phyloP scores from a whole-genome alignment of 148 eudicot genomes.

The Agrostemma githago region DNA sequence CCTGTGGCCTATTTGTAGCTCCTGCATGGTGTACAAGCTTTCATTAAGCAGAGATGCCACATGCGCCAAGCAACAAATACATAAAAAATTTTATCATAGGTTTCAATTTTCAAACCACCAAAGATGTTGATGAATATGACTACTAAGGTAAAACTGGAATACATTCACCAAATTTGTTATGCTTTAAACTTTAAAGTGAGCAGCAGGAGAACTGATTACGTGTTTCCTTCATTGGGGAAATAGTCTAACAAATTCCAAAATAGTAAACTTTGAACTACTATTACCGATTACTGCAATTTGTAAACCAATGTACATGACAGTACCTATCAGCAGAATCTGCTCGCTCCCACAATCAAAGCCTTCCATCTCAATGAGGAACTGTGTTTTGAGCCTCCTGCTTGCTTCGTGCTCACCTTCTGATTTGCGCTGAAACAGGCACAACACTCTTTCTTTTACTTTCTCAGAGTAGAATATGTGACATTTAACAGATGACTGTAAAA shows the following conservation, averaged over 20 bases:
- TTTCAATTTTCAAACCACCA: conserved; percentile 1
- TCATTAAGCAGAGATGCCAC: not conserved
- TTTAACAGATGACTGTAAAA: conserved; percentile 10
- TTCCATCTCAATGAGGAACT: conserved; percentile 99
- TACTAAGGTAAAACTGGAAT: not conserved
- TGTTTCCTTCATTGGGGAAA: not conserved
- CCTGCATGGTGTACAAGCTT: conserved; percentile 41
- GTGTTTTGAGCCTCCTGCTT: conserved; percentile 94
- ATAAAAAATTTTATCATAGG: not conserved
- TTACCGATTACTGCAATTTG: not conserved
- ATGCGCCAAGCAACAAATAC: not conserved
- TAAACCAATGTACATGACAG: not conserved
- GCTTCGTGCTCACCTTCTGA: conserved; percentile 99
- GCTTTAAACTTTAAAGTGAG: not conserved
- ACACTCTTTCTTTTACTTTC: conserved; percentile 15
- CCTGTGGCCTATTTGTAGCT: conserved; percentile 99
- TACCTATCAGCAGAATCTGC: conserved; percentile 94
- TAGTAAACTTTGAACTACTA: not conserved
- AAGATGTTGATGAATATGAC: not conserved
- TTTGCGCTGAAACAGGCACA: conserved; percentile 64
- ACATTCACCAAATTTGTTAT: not conserved
- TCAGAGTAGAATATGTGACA: conserved; percentile 1
- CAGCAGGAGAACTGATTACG: not conserved
- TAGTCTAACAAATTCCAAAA: not conserved
- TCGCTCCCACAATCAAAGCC: conserved; percentile 90